phyloP scores from a whole-genome alignment of 305 asterid species.

The Coffea humblotiana region DNA sequence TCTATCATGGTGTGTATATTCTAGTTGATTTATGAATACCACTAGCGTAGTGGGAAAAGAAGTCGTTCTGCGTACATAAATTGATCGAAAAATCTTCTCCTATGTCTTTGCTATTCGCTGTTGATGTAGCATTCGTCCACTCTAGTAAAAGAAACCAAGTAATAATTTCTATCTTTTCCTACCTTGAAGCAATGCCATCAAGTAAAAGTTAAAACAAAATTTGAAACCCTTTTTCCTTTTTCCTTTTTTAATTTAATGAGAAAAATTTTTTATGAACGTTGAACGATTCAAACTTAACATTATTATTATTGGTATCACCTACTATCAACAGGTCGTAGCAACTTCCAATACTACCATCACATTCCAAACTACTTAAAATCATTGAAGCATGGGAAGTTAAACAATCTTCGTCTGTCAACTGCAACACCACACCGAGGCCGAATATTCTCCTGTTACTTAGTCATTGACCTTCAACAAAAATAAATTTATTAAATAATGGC shows the following conservation, averaged over 20 bases:
- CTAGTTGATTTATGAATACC: no score
- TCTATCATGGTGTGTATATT: no score
- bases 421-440: background rate
- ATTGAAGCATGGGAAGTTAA: background rate
- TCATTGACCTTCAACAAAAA: background rate
- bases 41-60: no score
- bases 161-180: no score
- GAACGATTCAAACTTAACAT: background rate
- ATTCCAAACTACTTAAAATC: background rate
- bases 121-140: no score
- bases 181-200: background rate
- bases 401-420: background rate
- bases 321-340: conserved; percentile 1
- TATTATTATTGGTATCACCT: background rate
- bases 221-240: no score
- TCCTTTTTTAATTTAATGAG: no score
- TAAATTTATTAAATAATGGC: background rate
- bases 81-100: no score
- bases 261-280: no score
- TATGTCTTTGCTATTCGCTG: no score
- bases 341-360: background rate
- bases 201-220: background rate
- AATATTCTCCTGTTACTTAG: background rate
- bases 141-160: no score
- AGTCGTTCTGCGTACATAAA: no score